These are phyloP conservation scores for Solanum rostratum DNA, from an alignment of 257 asterid species.

Conservation along the genomic window DNA sequence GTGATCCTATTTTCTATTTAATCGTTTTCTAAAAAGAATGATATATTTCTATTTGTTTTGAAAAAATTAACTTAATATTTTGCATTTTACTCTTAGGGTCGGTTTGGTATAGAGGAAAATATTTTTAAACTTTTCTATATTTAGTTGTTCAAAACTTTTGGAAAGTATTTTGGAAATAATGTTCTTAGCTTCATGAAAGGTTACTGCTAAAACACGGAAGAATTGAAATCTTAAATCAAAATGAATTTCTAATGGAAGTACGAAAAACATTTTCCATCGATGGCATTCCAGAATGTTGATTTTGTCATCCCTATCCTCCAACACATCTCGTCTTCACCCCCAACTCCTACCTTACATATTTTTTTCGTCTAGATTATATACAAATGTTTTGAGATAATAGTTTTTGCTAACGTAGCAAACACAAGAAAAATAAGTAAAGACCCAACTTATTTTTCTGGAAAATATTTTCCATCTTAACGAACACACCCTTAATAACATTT, in stretches of 20 bases:
- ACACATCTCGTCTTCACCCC: not conserved
- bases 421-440: rapidly evolving
- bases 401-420: not conserved
- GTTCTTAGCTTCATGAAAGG: too few relatives aligned
- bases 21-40: not conserved
- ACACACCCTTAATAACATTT: not conserved
- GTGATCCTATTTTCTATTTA: not conserved
- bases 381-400: not conserved
- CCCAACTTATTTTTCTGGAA: rapidly evolving
- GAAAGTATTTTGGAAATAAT: not conserved
- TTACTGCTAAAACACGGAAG: too few relatives aligned
- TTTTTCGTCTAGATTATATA: not conserved
- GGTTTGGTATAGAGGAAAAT: not conserved
- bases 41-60: not conserved
- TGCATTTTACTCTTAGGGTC: not conserved
- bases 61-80: not conserved
- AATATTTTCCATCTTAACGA: not conserved
- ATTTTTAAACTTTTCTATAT: rapidly evolving
- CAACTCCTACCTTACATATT: not conserved
- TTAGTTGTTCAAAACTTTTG: rapidly evolving
- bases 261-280: not conserved
- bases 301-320: not conserved
- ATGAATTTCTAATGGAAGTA: not conserved
- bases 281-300: rapidly evolving
- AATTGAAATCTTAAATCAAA: not conserved